These are phyloP conservation scores for Mallotus nudiflorus DNA, from an alignment of 345 rosid genomes.

Conservation along the genomic window DNA sequence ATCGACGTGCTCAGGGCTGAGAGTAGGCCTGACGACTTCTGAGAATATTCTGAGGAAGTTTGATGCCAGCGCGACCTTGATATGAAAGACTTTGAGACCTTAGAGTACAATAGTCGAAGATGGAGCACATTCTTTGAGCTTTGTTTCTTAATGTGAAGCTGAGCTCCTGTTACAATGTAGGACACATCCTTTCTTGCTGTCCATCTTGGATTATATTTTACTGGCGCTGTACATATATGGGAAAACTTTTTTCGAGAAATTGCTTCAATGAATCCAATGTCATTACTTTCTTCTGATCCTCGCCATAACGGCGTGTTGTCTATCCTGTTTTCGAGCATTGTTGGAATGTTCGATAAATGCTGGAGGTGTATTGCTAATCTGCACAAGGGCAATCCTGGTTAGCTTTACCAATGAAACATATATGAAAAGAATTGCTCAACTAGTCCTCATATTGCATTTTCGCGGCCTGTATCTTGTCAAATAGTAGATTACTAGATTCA, in stretches of 20 bases:
- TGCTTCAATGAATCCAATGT: slow-evolving; percentile 53
- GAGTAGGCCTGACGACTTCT: slow-evolving; percentile 60
- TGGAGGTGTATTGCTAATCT: slow-evolving; percentile 82
- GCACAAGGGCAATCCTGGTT: not conserved
- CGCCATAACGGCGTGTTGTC: slow-evolving; percentile 54
- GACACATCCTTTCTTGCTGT: slow-evolving; percentile 36
- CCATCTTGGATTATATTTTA: slow-evolving; percentile 62
- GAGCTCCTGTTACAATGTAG: slow-evolving; percentile 89
- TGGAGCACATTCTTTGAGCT: slow-evolving; percentile 68
- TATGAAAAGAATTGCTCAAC: not conserved
- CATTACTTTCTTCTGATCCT: slow-evolving; percentile 54
- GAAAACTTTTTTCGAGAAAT: slow-evolving; percentile 60
- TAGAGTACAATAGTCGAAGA: slow-evolving; percentile 66
- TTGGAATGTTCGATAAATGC: slow-evolving; percentile 57
- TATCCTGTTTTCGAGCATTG: slow-evolving; percentile 52
- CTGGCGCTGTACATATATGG: slow-evolving; percentile 73
- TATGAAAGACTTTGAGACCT: slow-evolving; percentile 44
- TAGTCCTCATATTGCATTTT: no score
- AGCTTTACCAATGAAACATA: not conserved
- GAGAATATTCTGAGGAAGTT: slow-evolving; percentile 48
- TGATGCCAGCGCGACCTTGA: slow-evolving; percentile 62
- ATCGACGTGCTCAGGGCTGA: slow-evolving; percentile 69
- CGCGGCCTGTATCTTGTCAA: no score
- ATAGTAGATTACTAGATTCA: no score
- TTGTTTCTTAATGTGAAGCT: slow-evolving; percentile 71